A percentile compares a stretch with the other conserved stretches of the same genome.
Evolutionary conservation across 768 basidiomycete genomes (phyloP).

Genomic region (Podaxis pistillaris): DNA sequence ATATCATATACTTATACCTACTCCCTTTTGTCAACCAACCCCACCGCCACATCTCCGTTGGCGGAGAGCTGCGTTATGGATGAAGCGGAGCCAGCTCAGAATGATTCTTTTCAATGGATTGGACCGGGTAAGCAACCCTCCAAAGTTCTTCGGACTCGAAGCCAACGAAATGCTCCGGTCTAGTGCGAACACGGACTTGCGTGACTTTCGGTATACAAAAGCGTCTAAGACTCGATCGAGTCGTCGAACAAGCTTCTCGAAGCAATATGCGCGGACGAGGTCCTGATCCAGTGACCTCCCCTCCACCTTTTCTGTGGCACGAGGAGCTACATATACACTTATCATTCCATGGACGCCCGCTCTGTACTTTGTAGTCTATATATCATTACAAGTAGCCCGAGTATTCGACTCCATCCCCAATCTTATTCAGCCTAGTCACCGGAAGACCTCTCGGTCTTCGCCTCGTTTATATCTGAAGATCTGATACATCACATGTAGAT

Average conservation of each 20-base stretch:
- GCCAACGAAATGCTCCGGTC: not conserved
- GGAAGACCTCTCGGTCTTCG: not conserved
- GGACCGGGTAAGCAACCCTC: not conserved
- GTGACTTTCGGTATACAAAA: not conserved
- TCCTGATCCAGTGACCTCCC: not conserved
- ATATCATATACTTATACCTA: not conserved
- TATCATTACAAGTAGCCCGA: not conserved
- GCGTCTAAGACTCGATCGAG: not conserved
- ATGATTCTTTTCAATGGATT: not conserved
- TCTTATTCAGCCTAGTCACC: not conserved
- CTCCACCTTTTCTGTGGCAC: not conserved
- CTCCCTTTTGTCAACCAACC: not conserved
- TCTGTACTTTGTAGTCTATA: not conserved
- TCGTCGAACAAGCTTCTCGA: not conserved
- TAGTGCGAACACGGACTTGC: not conserved
- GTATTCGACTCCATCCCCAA: not conserved
- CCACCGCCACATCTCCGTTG: not conserved
- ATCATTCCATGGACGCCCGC: not conserved
- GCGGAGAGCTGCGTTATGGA: not conserved
- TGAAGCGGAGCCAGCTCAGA: not conserved
- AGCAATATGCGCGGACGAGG: not conserved
- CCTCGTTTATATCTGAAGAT: not conserved
- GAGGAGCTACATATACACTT: not conserved
- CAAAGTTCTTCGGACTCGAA: not conserved
- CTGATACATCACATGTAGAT: not conserved